Conservation (phyloP, 2,329 filamentous ascomycete species). For the Alternaria sp. region DNA sequence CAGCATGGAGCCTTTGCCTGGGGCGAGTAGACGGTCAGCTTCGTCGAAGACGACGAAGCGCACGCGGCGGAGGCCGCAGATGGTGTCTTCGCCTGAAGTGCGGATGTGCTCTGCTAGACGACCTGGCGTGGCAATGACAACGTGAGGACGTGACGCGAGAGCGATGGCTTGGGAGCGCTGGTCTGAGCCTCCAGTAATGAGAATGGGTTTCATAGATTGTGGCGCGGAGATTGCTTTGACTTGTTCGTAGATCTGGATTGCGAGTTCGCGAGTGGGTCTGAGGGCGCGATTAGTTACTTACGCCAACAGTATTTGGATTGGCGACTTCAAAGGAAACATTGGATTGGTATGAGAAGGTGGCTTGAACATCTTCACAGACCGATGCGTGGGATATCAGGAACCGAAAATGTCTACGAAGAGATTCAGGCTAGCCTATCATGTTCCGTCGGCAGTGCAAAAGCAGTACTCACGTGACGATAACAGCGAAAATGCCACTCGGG, state of each 20-base stretch:
- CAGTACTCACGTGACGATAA: constrained; percentile 84
- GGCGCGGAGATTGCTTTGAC: constrained; percentile 90
- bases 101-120: constrained; percentile 92
- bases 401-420: too few species aligned
- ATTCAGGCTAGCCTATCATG: too few species aligned
- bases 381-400: too few species aligned
- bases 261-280: constrained; percentile 72
- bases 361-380: too few species aligned
- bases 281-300: background rate
- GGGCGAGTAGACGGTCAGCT: constrained; percentile 85
- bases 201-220: constrained; percentile 83
- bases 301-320: too few species aligned
- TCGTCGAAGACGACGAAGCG: constrained; percentile 93
- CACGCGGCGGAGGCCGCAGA: constrained; percentile 79
- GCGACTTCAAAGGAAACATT: too few species aligned
- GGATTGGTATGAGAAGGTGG: too few species aligned
- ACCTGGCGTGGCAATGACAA: constrained; percentile 91
- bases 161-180: constrained; percentile 91
- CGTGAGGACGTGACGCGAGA: constrained; percentile 80
- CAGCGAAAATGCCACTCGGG: constrained; percentile 86
- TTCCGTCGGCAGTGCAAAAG: background rate
- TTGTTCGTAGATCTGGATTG: constrained; percentile 95
- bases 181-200: constrained; percentile 92
- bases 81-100: constrained; percentile 89
- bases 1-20: constrained; percentile 85